Percentiles rank a stretch among this genome's conserved stretches.
These are phyloP conservation scores for Eutrema salsugineum DNA, from an alignment of 441 rosid species.

Conservation along the genomic window DNA sequence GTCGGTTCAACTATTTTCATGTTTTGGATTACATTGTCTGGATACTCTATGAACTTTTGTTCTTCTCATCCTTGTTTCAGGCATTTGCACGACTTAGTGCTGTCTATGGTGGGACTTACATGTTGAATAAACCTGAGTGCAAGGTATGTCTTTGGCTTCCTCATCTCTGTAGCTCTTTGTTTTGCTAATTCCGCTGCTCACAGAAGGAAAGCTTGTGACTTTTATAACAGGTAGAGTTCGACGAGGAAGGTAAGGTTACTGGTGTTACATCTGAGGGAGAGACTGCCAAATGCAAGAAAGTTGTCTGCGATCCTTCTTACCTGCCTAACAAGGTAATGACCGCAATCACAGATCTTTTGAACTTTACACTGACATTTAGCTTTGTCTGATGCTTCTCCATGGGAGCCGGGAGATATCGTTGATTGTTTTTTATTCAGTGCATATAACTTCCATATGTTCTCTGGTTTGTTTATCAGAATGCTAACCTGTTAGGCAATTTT, in stretches of 20 bases:
- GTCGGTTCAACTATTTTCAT: neutral
- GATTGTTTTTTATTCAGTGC: neutral
- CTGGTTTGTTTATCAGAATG: neutral
- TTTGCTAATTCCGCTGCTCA: neutral
- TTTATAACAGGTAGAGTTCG: slow-evolving; percentile 60
- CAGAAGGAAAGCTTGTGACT: neutral
- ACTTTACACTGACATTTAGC: neutral
- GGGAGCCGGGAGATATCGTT: neutral
- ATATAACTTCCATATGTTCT: neutral
- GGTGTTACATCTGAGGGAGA: slow-evolving; percentile 96
- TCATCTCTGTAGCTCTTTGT: neutral
- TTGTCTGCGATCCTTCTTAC: slow-evolving; percentile 93
- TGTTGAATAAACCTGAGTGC: slow-evolving; percentile 91
- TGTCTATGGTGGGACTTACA: slow-evolving; percentile 92
- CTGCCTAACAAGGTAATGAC: slow-evolving; percentile 60
- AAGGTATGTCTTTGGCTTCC: slow-evolving; percentile 43
- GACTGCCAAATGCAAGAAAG: slow-evolving; percentile 88
- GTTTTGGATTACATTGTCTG: neutral
- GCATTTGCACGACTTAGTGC: slow-evolving; percentile 96
- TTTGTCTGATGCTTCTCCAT: neutral
- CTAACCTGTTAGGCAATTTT: neutral
- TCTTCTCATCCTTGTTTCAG: slow-evolving; percentile 31
- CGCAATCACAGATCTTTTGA: neutral
- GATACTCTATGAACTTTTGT: neutral
- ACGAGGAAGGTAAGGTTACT: slow-evolving; percentile 68